Conservation (phyloP, 768 basidiomycete species). For the Hericium erinaceus region DNA sequence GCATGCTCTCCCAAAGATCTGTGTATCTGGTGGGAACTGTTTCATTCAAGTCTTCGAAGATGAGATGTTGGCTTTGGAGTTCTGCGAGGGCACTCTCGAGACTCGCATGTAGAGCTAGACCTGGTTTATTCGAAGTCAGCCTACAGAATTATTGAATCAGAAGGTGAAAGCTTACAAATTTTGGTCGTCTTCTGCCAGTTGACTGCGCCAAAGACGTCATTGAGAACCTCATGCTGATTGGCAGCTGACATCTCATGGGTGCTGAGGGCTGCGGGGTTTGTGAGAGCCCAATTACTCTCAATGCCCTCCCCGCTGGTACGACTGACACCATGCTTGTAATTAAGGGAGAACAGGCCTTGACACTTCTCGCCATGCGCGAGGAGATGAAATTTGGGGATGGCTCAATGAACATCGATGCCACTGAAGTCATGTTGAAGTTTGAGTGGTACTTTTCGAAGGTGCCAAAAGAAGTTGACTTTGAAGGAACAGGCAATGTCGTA, state of each 20-base stretch:
- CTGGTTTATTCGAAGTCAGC: neutral
- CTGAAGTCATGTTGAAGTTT: neutral
- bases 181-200: slow-evolving; percentile 8
- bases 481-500: neutral
- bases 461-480: neutral
- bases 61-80: neutral
- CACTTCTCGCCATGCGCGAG: slow-evolving; percentile 12
- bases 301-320: slow-evolving; percentile 14
- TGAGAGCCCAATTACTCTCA: slow-evolving; percentile 11
- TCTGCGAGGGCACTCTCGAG: neutral
- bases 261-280: slow-evolving; percentile 3
- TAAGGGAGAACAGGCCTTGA: slow-evolving; percentile 10
- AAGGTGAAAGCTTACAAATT: neutral
- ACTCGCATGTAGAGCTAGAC: no score
- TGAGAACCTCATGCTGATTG: slow-evolving; percentile 5
- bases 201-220: slow-evolving; percentile 6
- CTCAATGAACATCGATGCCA: neutral
- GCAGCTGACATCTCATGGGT: slow-evolving; percentile 11
- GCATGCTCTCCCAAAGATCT: neutral
- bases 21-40: neutral
- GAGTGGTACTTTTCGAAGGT: neutral
- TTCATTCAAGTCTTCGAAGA: neutral
- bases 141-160: neutral
- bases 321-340: no score
- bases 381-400: slow-evolving; percentile 10